Evolutionary conservation across 2,329 filamentous ascomycete species (phyloP), one percentile per base, ranked within the genome.

Genomic region (Penicillium corylophilum): DNA sequence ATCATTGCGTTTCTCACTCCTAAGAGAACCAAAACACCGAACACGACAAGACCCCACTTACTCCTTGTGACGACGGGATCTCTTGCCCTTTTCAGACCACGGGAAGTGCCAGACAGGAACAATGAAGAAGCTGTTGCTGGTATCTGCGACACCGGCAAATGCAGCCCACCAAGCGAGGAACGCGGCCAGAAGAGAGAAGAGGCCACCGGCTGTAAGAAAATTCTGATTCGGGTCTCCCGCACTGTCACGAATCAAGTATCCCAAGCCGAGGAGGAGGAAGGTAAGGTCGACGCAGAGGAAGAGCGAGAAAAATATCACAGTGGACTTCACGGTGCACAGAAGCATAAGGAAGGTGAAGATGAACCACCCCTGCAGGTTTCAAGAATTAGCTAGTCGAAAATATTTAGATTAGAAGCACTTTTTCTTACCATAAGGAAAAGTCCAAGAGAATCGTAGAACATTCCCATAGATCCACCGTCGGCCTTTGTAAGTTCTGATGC

Each of bases 61-160:
- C 15, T n/a, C 29, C 88, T 82, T 84, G 91, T 62, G 42, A 6
- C 22, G 40, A 3, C 54, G 36, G 12, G 46, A 48, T 43, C 44
- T 54, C 22, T 46, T 82, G 39, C 83, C 87, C 77, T 87, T 86
- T 65, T 87, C 87, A 35, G 88, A 92, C 91, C 91, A 96, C 35
- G 91, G 91, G 79, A 96, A 93, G 77, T 95, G 90, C 64, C 87
- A 85, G 55, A 95, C 90, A 44, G 90, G 91, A 53, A 94, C 83
- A 70, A 92, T 79, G 77, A 95, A 92, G 82, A 95, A 95, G 76
- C 89, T 92, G 54, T 77, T 77, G 44, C 64, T 72, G 9, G 63
- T 64, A 51, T 93, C 88, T 48, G 86, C 85, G 51, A 92, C 81
- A 79, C 88, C 88, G 48, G 88, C 87, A 57, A 91, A 77, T n/a